These are phyloP conservation scores for Sporisorium exsertum DNA, from an alignment of 1,284 basidiomycete genomes.

Conservation along the genomic window DNA sequence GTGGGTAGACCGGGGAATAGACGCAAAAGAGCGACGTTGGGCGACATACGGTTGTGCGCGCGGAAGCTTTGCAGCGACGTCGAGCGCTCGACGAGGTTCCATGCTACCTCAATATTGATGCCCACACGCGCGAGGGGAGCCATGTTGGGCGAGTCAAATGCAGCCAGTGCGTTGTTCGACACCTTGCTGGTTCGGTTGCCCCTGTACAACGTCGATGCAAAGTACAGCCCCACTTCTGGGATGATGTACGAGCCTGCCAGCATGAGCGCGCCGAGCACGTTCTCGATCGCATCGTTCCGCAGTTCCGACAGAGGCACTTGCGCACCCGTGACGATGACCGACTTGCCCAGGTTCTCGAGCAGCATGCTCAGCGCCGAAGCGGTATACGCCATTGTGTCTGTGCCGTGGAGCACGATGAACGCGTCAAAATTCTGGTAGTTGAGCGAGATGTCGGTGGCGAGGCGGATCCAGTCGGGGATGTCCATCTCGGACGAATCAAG, in stretches of 20 bases:
- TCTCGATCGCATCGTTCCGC: slow-evolving; percentile 78
- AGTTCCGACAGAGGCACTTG: slow-evolving; percentile 90
- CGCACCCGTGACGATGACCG: slow-evolving; percentile 86
- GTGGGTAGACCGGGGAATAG: slow-evolving; percentile 83
- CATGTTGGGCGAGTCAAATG: slow-evolving; percentile 88
- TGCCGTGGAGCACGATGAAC: slow-evolving; percentile 87
- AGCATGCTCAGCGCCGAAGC: slow-evolving; percentile 76
- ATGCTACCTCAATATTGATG: slow-evolving; percentile 77
- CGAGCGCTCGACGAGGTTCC: slow-evolving; percentile 74
- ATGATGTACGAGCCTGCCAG: slow-evolving; percentile 91
- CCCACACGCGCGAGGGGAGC: slow-evolving; percentile 84
- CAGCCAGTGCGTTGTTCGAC: slow-evolving; percentile 85
- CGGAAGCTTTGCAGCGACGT: slow-evolving; percentile 80
- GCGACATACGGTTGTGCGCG: slow-evolving; percentile 76
- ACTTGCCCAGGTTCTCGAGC: slow-evolving; percentile 89
- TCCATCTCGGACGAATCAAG: slow-evolving; percentile 86
- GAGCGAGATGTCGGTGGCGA: slow-evolving; percentile 88
- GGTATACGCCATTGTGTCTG: slow-evolving; percentile 74
- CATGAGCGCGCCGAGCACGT: slow-evolving; percentile 80
- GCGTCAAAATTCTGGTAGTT: slow-evolving; percentile 87
- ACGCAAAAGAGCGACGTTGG: slow-evolving; percentile 70
- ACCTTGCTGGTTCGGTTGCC: slow-evolving; percentile 83
- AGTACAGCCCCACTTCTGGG: slow-evolving; percentile 82
- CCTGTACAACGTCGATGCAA: slow-evolving; percentile 86
- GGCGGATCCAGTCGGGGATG: slow-evolving; percentile 82